Base-by-base conservation (phyloP, 495 filamentous ascomycete genomes). In the Tuber aestivum region DNA sequence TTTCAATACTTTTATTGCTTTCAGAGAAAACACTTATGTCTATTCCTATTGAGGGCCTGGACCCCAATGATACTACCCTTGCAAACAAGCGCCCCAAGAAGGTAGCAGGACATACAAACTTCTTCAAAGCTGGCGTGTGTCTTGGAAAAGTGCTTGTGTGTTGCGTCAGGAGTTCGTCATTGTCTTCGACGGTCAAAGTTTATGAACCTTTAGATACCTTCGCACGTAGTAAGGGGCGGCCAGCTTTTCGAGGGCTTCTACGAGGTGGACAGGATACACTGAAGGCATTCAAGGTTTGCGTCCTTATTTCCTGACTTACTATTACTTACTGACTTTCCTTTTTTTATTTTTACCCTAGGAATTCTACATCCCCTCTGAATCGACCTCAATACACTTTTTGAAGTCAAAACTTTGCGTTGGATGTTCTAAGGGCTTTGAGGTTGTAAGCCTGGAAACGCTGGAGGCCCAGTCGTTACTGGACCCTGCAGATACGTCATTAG, bases 351-450 rank as follows among this genome's bases (percentile, higher is more conserved):
- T 35, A 21, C 56, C 69, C 14, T 77, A 91, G 89, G 96, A 99
- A 86, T 97, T 97, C 82, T 98, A 98, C 85, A 97, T 99, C 78
- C 96, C 96, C 12, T 93, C 94, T 8, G 96, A 99, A 85, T 95
- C 94, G 10, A 93, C 91, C 3, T 97, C 94, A 70, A 94, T 99
- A 38, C 96, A 99, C 83, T 99, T 97, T 88, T 87, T 99, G 77
- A 93, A 94, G 77, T 95, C 93, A 77, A 98, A 97, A 81, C 89
- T 99, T 32, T 99, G 96, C 83, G 95, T 98, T 69, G 96, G 94
- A 48, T 98, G 95, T 85, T 91, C 94, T 5, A 89, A 92, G 82
- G 96, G 96, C 61, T 99, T 99, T 84, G 96, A 99, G 83, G 94
- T 99, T 69, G 96, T 99, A 79, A 93, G 90, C 81, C 89, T 99